Conservation (phyloP, 75 land plant species). For the Picea glauca region DNA sequence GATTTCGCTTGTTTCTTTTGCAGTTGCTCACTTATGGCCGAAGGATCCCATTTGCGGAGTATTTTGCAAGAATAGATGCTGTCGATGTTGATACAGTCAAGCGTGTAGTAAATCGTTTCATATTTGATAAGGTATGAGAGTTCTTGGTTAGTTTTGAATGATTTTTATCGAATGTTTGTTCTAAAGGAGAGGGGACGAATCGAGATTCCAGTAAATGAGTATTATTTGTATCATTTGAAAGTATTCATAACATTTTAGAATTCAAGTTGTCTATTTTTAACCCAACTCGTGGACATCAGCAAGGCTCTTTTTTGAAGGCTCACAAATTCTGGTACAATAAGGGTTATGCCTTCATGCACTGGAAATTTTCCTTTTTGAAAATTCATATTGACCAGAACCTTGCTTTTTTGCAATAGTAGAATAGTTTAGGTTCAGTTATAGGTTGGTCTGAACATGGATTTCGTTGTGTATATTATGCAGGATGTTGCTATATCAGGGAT, state of each 20-base stretch:
- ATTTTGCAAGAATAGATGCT: slow-evolving; percentile 95
- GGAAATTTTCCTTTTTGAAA: neutral
- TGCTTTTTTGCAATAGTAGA: neutral
- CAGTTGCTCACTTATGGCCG: slow-evolving; percentile 95
- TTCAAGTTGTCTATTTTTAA: neutral
- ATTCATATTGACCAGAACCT: neutral
- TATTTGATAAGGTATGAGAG: slow-evolving; percentile 59
- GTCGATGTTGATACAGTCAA: slow-evolving; percentile 89
- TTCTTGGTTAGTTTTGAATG: neutral
- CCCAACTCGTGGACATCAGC: neutral
- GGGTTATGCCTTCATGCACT: neutral
- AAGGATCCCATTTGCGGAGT: slow-evolving; percentile 80
- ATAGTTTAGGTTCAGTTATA: neutral
- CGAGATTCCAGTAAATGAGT: neutral
- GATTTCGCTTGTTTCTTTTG: neutral
- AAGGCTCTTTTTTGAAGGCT: neutral
- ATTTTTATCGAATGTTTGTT: neutral
- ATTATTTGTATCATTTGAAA: neutral
- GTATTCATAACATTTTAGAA: no score
- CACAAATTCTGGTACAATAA: no score
- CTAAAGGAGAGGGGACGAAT: neutral
- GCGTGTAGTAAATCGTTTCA: slow-evolving; percentile 89
- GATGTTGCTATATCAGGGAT: slow-evolving; percentile 85
- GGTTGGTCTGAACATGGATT: neutral
- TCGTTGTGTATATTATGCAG: slow-evolving; percentile 29